phyloP scores from a whole-genome alignment of 768 basidiomycete species.

The Suillus ampliporus region DNA sequence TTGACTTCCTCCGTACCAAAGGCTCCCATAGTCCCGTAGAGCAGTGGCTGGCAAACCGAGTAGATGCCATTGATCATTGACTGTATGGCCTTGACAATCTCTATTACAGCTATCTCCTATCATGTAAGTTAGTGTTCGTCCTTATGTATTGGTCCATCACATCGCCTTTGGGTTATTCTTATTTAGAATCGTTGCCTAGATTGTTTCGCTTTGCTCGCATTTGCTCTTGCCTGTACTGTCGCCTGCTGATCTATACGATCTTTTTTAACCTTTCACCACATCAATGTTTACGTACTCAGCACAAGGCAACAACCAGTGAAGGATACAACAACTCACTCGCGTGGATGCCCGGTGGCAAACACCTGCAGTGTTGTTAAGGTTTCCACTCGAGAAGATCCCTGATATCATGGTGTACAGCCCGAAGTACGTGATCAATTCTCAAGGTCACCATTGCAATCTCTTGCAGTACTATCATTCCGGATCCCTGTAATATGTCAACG shows the following conservation, averaged over 20 bases:
- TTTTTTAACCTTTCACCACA: background rate
- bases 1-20: conserved; percentile 51
- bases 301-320: no score
- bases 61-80: conserved; percentile 26
- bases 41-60: conserved; percentile 52
- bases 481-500: no score
- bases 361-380: background rate
- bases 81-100: conserved; percentile 13
- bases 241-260: background rate
- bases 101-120: background rate
- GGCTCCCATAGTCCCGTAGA: conserved; percentile 36
- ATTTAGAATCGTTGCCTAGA: background rate
- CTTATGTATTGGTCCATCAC: background rate
- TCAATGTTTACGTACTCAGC: no score
- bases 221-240: background rate
- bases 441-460: no score
- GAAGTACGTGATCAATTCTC: no score
- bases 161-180: background rate
- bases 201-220: background rate
- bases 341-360: no score
- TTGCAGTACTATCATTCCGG: no score
- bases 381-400: no score
- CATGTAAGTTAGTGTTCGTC: background rate
- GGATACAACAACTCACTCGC: no score
- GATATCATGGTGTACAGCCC: background rate